phyloP scores from a whole-genome alignment of 2,329 filamentous ascomycete species.

The Atkinsonella hypoxylon region DNA sequence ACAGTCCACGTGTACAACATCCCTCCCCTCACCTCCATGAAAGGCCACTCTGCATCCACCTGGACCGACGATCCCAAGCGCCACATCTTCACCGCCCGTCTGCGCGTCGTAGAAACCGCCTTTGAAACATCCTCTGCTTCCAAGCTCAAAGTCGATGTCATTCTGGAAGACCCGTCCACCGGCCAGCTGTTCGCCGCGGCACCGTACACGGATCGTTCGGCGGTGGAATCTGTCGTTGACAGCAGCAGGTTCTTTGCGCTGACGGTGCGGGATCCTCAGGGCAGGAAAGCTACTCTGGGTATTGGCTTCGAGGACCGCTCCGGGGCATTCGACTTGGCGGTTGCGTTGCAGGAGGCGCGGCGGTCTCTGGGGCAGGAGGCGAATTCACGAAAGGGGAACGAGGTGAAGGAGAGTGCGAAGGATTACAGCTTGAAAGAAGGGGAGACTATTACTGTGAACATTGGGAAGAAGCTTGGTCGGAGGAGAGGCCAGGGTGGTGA shows the following conservation, averaged over 20 bases:
- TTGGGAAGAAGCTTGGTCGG: slow-evolving; percentile 45
- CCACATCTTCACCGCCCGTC: slow-evolving; percentile 75
- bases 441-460: slow-evolving; percentile 75
- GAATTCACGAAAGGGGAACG: slow-evolving; percentile 16
- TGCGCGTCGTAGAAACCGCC: slow-evolving; percentile 69
- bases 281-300: slow-evolving; percentile 67
- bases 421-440: slow-evolving; percentile 84
- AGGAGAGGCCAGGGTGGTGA: slow-evolving; percentile 23
- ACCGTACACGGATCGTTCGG: slow-evolving; percentile 54
- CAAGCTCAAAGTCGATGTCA: slow-evolving; percentile 58
- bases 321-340: slow-evolving; percentile 77
- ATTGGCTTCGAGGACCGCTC: slow-evolving; percentile 80
- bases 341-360: slow-evolving; percentile 66
- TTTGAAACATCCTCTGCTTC: slow-evolving; percentile 27
- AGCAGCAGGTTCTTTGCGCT: slow-evolving; percentile 77
- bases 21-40: slow-evolving; percentile 64
- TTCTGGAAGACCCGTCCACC: slow-evolving; percentile 63
- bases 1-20: slow-evolving; percentile 80
- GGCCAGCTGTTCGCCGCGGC: slow-evolving; percentile 75
- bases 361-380: slow-evolving; percentile 53
- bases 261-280: slow-evolving; percentile 62
- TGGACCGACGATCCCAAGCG: slow-evolving; percentile 64
- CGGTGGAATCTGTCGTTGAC: slow-evolving; percentile 69
- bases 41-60: slow-evolving; percentile 63
- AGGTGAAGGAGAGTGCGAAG: slow-evolving; percentile 27